Evolutionary conservation across 139 green algal species (phyloP).

Genomic region (Auxenochlorella pyrenoidosa): DNA sequence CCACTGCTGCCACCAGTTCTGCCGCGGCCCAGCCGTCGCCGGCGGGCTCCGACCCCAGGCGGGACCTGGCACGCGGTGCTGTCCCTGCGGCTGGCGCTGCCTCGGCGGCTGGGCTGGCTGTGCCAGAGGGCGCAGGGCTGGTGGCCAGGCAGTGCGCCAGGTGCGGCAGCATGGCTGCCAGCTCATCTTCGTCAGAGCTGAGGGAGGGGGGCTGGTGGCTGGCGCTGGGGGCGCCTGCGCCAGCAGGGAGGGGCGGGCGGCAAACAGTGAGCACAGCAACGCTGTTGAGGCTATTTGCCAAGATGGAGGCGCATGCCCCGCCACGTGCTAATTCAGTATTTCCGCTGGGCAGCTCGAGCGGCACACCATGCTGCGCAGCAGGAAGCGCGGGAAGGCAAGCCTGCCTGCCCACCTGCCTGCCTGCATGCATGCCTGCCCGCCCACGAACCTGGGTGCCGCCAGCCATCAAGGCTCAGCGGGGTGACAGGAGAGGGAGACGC

Average conservation of each 20-base stretch:
- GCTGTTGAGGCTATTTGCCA: not conserved
- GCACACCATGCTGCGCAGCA: too few species aligned
- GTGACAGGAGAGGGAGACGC: too few species aligned
- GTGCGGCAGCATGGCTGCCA: not conserved
- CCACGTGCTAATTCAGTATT: too few species aligned
- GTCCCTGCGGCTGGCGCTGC: not conserved
- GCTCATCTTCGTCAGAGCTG: not conserved
- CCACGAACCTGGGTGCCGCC: too few species aligned
- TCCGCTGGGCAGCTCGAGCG: too few species aligned
- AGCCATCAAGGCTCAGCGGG: too few species aligned
- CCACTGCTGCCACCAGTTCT: conserved; percentile 7
- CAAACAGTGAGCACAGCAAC: not conserved
- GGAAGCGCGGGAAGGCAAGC: too few species aligned
- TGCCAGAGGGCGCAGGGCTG: not conserved
- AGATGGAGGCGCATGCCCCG: not conserved
- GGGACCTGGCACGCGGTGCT: not conserved
- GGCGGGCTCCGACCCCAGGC: too few species aligned
- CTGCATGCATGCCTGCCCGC: too few species aligned
- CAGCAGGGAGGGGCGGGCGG: not conserved
- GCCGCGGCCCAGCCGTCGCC: not conserved
- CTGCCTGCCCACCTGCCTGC: not conserved
- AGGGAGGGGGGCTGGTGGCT: not conserved
- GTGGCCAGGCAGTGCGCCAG: conserved; percentile 5
- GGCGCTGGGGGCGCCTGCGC: not conserved
- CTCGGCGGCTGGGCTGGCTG: not conserved